A percentile compares a stretch with the other conserved stretches of the same genome.
phyloP scores from a whole-genome alignment of 495 filamentous ascomycete genomes.

The Penicillium lividum region DNA sequence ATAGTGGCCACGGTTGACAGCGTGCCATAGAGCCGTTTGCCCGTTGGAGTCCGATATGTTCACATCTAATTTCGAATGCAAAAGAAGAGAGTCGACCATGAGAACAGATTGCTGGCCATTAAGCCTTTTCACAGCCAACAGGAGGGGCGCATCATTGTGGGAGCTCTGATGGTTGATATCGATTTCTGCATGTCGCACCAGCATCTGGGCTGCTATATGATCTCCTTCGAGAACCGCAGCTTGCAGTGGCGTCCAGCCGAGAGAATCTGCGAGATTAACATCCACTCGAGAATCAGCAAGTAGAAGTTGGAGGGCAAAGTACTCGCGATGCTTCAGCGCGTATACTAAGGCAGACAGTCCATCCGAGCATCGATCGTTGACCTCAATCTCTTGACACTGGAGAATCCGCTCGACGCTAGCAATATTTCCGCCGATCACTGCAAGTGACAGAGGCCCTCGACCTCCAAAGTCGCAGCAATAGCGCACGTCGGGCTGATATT shows the following conservation, averaged over 20 bases:
- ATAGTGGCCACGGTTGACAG: constrained; percentile 1
- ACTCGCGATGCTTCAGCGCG: no score
- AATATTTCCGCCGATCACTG: not conserved
- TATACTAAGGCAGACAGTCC: no score
- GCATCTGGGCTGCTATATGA: not conserved
- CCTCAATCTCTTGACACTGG: not conserved
- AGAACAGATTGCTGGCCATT: not conserved
- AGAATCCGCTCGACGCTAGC: not conserved
- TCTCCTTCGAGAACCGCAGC: not conserved
- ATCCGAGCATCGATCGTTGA: not conserved
- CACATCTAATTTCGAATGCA: not conserved
- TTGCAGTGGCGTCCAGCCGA: no score
- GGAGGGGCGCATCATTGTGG: not conserved
- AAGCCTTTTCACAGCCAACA: not conserved
- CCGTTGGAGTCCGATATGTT: not conserved
- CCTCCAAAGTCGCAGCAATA: not conserved
- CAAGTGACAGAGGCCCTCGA: not conserved
- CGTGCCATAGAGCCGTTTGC: not conserved
- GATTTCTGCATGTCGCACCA: not conserved
- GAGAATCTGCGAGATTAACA: not conserved
- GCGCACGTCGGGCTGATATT: not conserved
- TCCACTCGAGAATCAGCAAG: no score
- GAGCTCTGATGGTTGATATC: not conserved
- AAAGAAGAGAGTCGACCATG: not conserved
- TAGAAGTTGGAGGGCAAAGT: no score